A percentile compares a stretch with the other conserved stretches of the same genome.
Evolutionary conservation across 192 early-diverging fungal species (phyloP).

Genomic region (Linderina pennispora): DNA sequence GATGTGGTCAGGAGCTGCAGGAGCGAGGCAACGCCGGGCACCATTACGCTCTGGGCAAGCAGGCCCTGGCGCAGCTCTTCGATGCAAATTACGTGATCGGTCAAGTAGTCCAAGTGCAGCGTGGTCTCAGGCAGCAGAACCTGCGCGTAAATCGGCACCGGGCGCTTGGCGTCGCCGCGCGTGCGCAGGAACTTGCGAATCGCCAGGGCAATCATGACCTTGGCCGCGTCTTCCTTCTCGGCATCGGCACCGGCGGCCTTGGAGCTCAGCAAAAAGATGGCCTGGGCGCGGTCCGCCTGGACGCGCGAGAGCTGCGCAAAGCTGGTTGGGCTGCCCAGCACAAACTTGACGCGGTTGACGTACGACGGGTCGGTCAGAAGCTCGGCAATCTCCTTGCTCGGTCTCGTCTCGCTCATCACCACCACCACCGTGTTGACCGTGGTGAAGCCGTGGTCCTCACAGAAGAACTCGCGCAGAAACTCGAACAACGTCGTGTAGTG

Average conservation of each 20-base stretch:
- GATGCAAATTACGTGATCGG: slow-evolving; percentile 65
- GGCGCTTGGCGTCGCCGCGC: slow-evolving; percentile 2
- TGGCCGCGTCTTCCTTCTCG: slow-evolving; percentile 59
- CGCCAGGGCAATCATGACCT: slow-evolving; percentile 64
- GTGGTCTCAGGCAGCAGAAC: slow-evolving; percentile 65
- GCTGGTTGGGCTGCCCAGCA: slow-evolving; percentile 60
- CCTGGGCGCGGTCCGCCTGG: slow-evolving; percentile 46
- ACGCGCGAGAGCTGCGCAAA: slow-evolving; percentile 52
- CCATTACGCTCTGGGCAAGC: slow-evolving; percentile 60
- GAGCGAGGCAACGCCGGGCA: slow-evolving; percentile 66
- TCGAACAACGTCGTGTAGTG: slow-evolving; percentile 54
- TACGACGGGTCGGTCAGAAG: slow-evolving; percentile 64
- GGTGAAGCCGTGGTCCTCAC: slow-evolving; percentile 64
- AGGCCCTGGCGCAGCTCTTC: slow-evolving; percentile 68
- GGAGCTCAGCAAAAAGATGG: slow-evolving; percentile 57
- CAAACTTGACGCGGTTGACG: slow-evolving; percentile 59
- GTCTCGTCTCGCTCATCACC: slow-evolving; percentile 55
- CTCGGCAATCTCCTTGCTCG: slow-evolving; percentile 49
- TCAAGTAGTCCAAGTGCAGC: slow-evolving; percentile 62
- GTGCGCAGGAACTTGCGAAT: slow-evolving; percentile 58
- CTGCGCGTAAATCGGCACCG: slow-evolving; percentile 52
- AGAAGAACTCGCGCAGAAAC: slow-evolving; percentile 75
- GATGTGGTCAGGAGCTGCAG: slow-evolving; percentile 60
- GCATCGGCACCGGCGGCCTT: slow-evolving; percentile 42
- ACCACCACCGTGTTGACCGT: slow-evolving; percentile 64